These are phyloP conservation scores for Pleodorina starrii DNA, from an alignment of 139 green algal genomes.

Conservation along the genomic window DNA sequence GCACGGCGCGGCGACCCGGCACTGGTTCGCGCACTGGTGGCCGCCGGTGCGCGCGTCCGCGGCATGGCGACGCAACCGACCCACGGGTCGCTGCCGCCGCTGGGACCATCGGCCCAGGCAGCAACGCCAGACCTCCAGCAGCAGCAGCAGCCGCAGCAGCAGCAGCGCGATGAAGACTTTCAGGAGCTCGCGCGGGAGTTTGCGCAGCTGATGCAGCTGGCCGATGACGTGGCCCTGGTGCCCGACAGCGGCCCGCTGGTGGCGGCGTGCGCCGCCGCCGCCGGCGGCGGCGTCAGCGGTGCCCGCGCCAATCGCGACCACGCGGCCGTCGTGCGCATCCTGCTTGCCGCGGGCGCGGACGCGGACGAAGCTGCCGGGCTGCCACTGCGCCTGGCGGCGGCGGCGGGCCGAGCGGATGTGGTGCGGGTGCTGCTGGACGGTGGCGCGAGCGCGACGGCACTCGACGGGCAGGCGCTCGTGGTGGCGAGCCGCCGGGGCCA, in stretches of 20 bases:
- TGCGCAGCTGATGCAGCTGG: background rate
- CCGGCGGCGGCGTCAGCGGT: background rate
- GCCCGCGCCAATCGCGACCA: background rate
- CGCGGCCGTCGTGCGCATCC: background rate
- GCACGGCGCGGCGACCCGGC: background rate
- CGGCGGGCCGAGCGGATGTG: background rate
- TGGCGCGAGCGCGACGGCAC: background rate
- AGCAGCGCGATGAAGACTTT: background rate
- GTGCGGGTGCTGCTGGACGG: slow-evolving; percentile 12
- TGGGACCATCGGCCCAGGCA: background rate
- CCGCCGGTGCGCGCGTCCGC: background rate
- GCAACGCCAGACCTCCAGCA: background rate
- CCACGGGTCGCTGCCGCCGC: background rate
- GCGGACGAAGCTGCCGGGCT: slow-evolving; percentile 10
- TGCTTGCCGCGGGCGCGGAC: background rate
- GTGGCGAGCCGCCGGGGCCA: slow-evolving; percentile 4
- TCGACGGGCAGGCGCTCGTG: background rate
- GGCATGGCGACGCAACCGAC: background rate
- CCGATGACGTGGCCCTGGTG: background rate
- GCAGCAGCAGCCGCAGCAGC: background rate
- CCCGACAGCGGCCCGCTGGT: background rate
- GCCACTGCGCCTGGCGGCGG: slow-evolving; percentile 10
- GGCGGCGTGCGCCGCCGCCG: background rate
- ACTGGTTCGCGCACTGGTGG: background rate
- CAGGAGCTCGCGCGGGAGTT: background rate